Evolutionary conservation across 306 rosid genomes (phyloP), one percentile per base, ranked within the genome.

Genomic region (Lagenaria siceraria): DNA sequence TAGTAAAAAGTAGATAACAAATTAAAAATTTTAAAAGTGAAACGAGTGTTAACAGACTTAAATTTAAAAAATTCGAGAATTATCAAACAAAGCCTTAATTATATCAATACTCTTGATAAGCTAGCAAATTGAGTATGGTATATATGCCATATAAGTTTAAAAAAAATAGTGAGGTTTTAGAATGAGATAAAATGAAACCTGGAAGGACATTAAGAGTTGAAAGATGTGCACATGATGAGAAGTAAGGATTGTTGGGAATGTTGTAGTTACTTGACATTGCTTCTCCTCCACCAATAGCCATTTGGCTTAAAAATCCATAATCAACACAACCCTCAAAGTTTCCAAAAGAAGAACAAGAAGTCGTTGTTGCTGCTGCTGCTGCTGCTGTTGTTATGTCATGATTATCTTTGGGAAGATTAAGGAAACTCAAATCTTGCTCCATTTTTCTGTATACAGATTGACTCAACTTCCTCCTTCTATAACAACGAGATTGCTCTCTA

Each of bases 401-500:
- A 6, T 53, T 15, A 49, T 81, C 84, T 56, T 25, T 80, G 22
- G 81, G 73, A 77, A 79, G 80, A 54, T 69, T 79, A 63, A 81
- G 58, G 21, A 80, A 62, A 78, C 73, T 81, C 69, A 85, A 78
- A 71, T 81, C 84, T 60, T 90, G 87, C 42, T 86, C 98, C 87
- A 86, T 79, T 74, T 88, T 79, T 75, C 86, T 87, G 83, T 81
- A 87, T 51, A 87, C 83, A 77, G 96, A 80, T 79, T 92, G 97
- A 29, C 71, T 85, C 5, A 89, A 83, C 78, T 91, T 96, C 82
- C 99, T 92, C 78, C 97, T 89, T 69, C 96, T 81, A 40, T 89
- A 90, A 74, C 97, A 95, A 86, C 88, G 90, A 7, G 98, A 96
- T 58, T 96, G 98, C 71, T 92, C 97, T 82, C 97, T 86, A 78